Conservation (phyloP, 1,284 basidiomycete genomes). For the Pseudozyma pruni region DNA sequence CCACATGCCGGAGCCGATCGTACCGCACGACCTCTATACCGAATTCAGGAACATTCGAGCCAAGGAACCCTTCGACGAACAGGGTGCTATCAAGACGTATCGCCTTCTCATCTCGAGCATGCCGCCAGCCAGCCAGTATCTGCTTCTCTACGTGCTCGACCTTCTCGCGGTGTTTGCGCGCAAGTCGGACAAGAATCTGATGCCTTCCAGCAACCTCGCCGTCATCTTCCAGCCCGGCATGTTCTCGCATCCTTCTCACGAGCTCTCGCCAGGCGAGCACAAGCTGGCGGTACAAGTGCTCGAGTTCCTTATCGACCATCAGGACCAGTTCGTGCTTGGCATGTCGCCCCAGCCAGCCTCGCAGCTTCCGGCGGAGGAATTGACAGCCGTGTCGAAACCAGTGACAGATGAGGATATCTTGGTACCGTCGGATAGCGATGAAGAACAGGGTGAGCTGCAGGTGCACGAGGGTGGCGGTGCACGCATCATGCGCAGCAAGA, state of each 20-base stretch:
- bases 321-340: conserved; percentile 65
- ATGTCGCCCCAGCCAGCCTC: conserved; percentile 58
- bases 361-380: conserved; percentile 50
- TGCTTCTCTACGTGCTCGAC: conserved; percentile 94
- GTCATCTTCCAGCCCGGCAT: conserved; percentile 68
- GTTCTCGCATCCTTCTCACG: conserved; percentile 84
- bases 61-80: conserved; percentile 52
- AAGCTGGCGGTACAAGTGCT: conserved; percentile 87
- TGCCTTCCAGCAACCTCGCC: conserved; percentile 81
- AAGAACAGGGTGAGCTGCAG: conserved; percentile 61
- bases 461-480: conserved; percentile 66
- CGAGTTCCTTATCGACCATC: conserved; percentile 85
- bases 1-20: conserved; percentile 93
- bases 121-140: conserved; percentile 89
- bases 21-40: conserved; percentile 87
- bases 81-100: conserved; percentile 71
- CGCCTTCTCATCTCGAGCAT: conserved; percentile 84
- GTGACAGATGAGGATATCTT: conserved; percentile 37
- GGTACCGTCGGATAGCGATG: conserved; percentile 65
- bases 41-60: conserved; percentile 81
- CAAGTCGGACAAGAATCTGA: conserved; percentile 89
- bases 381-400: conserved; percentile 57
- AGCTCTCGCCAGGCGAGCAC: conserved; percentile 74
- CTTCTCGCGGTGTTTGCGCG: conserved; percentile 92
- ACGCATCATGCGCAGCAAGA: conserved; percentile 45